Evolutionary conservation across 257 asterid genomes (phyloP), one percentile per base, ranked within the genome.

Genomic region (Asclepias syriaca): DNA sequence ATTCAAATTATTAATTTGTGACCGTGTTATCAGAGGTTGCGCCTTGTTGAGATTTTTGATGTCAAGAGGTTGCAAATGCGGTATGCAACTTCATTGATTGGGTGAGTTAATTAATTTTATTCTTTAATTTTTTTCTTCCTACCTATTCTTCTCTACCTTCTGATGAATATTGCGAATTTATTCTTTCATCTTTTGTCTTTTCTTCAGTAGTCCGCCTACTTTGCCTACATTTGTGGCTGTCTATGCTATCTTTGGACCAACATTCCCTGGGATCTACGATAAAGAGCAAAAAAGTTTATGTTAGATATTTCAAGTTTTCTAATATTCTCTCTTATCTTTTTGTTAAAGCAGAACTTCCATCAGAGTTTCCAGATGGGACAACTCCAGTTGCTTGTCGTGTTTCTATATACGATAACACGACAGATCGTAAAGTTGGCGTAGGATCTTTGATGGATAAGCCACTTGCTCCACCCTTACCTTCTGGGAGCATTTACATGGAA

Each of bases 291-390:
- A n/a, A 29, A 29, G 32, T 29, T 29, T 29, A 29, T 29, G 24
- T 27, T 46, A 27, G 43, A 69, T 53, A 29, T 51, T 50, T 2
- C 34, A 65, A 14, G 65, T 79, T 82, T 43, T 77, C 37, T 66
- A 58, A 73, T 32, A 37, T 45, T 32, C 71, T 27, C 55, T 11
- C 56, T 61, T 49, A 37, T 55, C n/a, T 66, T 63, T n/a, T 39
- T 70, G 39, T 71, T 54, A 34, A 54, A 91, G 97, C 96, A 56
- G 94, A 87, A 81, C 86, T 89, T 63, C 97, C 97, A 32, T 78
- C 89, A 78, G 97, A 89, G 85, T 91, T 91, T 77, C 95, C 97
- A 13, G 96, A 91, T 79, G 97, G 97, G 73, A 89, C 94, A 65
- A 89, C 97, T 81, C 96, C 97, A 8, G 96, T 89, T 68, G 81